These are phyloP conservation scores for Iberis pinnata DNA, from an alignment of 345 rosid genomes.

Conservation along the genomic window DNA sequence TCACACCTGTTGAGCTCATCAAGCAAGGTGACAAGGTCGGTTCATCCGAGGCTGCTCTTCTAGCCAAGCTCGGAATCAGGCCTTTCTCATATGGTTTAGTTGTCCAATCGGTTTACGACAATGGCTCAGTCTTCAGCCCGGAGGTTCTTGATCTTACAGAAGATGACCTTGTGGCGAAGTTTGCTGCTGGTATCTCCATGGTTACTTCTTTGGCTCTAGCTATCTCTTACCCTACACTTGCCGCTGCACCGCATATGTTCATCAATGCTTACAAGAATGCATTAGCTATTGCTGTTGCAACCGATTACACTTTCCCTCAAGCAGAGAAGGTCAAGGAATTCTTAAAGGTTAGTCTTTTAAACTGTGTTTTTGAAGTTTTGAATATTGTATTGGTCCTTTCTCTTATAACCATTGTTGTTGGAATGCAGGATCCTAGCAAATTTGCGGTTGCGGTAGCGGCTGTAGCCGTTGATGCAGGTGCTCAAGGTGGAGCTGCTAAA, in stretches of 20 bases:
- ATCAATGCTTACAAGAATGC: slow-evolving; percentile 79
- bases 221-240: slow-evolving; percentile 63
- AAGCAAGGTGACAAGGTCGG: slow-evolving; percentile 80
- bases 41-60: slow-evolving; percentile 74
- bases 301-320: slow-evolving; percentile 73
- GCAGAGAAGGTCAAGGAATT: slow-evolving; percentile 91
- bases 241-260: slow-evolving; percentile 70
- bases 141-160: slow-evolving; percentile 84
- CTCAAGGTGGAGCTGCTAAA: slow-evolving; percentile 21
- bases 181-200: slow-evolving; percentile 82
- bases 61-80: slow-evolving; percentile 65
- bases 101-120: slow-evolving; percentile 66
- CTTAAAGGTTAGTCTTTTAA: slow-evolving; percentile 42
- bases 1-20: slow-evolving; percentile 75
- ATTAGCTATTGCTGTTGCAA: slow-evolving; percentile 58
- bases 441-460: slow-evolving; percentile 31
- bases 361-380: background rate
- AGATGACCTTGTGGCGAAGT: slow-evolving; percentile 68
- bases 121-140: slow-evolving; percentile 87
- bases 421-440: slow-evolving; percentile 36
- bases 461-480: slow-evolving; percentile 26
- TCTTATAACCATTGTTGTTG: background rate
- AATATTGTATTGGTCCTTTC: background rate
- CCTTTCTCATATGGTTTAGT: slow-evolving; percentile 83
- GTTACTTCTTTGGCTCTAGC: slow-evolving; percentile 72